A percentile compares a stretch with the other conserved stretches of the same genome.
Evolutionary conservation across 2,329 filamentous ascomycete genomes (phyloP).

Genomic region (Diaporthe batatas): DNA sequence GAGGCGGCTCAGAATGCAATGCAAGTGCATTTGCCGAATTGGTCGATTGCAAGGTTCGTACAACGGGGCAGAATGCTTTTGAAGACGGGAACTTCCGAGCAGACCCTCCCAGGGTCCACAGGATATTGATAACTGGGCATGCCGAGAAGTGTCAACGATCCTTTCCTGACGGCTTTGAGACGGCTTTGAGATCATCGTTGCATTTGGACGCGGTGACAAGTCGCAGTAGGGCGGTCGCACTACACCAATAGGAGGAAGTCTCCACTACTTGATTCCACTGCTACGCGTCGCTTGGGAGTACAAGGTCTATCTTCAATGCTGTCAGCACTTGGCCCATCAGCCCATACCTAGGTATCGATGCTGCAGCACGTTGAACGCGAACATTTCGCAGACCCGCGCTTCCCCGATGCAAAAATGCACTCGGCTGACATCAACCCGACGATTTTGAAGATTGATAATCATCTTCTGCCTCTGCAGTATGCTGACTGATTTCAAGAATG

Average conservation of each 20-base stretch:
- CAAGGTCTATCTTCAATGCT: background rate
- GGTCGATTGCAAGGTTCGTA: background rate
- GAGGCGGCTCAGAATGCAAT: too few species aligned
- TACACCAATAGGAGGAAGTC: background rate
- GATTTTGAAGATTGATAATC: background rate
- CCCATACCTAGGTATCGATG: too few species aligned
- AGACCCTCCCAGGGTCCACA: too few species aligned
- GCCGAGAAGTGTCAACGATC: too few species aligned
- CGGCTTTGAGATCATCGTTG: background rate
- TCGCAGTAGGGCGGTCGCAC: background rate
- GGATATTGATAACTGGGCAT: too few species aligned
- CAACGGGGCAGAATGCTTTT: background rate
- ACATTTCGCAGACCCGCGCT: background rate
- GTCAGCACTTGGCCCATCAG: too few species aligned
- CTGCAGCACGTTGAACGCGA: background rate
- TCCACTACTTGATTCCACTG: background rate
- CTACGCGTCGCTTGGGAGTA: too few species aligned
- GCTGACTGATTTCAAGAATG: background rate
- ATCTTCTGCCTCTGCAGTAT: background rate
- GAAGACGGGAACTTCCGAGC: background rate
- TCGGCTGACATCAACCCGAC: background rate
- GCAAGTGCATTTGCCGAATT: too few species aligned
- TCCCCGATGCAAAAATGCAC: background rate
- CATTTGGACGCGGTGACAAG: background rate
- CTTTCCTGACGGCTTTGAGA: background rate